Evolutionary conservation across 805 yeast species (phyloP), one percentile per base, ranked within the genome.

Genomic region (Schwanniomyces occidentalis): DNA sequence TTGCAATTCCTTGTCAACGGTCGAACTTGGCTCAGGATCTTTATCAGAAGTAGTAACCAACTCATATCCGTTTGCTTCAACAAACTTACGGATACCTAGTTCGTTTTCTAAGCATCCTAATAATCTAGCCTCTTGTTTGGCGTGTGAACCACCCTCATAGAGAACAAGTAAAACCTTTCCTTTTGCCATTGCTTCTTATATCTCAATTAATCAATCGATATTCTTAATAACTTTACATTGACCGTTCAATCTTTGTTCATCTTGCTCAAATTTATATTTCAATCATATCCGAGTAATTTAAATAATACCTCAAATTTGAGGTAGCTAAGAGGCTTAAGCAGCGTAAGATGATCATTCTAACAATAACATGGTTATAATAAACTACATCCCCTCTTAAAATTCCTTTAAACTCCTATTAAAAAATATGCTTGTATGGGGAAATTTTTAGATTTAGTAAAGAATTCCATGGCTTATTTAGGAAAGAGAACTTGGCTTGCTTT

Each of bases 101-200:
- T 84, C 89, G 57, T 83, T 83, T 58, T 85, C 90, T 43, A 78
- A 72, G 44, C 83, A 71, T 16, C 93, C 95, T 40, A 80, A 69
- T 38, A 85, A 70, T 44, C 71, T 69, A 34, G 79, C 66, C 51
- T 80, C 82, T 45, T 81, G 76, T 26, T 54, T 43, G 38, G 87
- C 86, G 50, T 79, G 83, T 24, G 61, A 48, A 30, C 75, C 75
- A 38, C 82, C 85, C 43, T 63, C 61, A 68, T 79, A 80, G 44
- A 80, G 67, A 34, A 79, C 82, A 36, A 79, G 61, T 43, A 80
- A 69, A 38, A 80, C 72, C 38, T 62, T 63, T 56, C 58, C 56
- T 33, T 53, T 54, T 10, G 56, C 34, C 58, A 53, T 52, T 14
- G 6, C 19, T 23, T 8, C 8, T 27, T 2, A 6, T 27, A 27